A percentile compares a stretch with the other conserved stretches of the same genome.
Conservation (phyloP, 139 green algal genomes). For the Volvox africanus region DNA sequence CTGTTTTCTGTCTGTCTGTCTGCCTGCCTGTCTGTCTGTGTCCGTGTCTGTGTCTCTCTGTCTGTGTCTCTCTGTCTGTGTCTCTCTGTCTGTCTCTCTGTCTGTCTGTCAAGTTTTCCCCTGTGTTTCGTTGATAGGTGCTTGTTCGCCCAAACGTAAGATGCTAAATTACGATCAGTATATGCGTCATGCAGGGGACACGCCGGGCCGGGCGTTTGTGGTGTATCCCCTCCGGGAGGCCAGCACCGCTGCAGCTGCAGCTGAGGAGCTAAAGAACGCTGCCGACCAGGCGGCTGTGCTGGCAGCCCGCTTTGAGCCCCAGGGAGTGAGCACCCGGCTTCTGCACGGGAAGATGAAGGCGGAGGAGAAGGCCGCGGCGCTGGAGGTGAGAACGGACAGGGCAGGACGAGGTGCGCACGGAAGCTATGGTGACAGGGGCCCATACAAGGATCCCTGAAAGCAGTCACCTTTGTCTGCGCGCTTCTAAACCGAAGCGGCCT, state of each 20-base stretch:
- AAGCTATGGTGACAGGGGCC: background rate
- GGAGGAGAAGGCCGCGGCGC: conserved; percentile 77
- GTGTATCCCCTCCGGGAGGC: conserved; percentile 62
- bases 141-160: too few species aligned
- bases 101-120: too few species aligned
- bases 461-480: too few species aligned
- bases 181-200: background rate
- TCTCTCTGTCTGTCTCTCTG: too few species aligned
- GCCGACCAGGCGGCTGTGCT: conserved; percentile 25
- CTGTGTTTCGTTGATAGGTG: too few species aligned
- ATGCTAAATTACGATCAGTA: too few species aligned
- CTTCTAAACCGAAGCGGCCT: too few species aligned
- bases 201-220: conserved; percentile 67
- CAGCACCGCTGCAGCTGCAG: background rate
- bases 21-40: too few species aligned
- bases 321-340: conserved; percentile 44
- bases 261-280: conserved; percentile 33
- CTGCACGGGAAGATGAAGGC: conserved; percentile 77
- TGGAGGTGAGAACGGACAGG: conserved; percentile 62
- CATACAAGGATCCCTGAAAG: too few species aligned
- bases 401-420: background rate
- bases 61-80: too few species aligned
- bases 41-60: too few species aligned
- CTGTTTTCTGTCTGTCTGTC: too few species aligned
- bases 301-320: conserved; percentile 3